Evolutionary conservation across 1,284 basidiomycete genomes (phyloP), one percentile per base, ranked within the genome.

Genomic region (Fistulina hepatica): DNA sequence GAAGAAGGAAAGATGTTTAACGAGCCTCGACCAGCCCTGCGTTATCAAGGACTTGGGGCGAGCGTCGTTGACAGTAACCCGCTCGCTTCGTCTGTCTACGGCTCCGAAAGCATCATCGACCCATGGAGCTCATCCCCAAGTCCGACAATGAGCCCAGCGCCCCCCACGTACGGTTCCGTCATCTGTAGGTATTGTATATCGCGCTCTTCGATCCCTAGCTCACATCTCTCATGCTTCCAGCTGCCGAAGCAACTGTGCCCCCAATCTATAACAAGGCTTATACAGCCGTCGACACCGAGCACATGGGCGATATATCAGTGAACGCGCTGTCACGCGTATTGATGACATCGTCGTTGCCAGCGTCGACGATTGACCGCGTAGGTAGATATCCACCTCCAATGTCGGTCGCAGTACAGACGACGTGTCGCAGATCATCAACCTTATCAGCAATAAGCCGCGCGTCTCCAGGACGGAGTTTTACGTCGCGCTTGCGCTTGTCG

Each of bases 381-480:
- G 45, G 68, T 41, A n/a, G 24, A 13, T 39, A 32, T 23, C 17
- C 24, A 10, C 12, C 13, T 16, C 36, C 19, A 4, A 11, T 25
- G 36, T n/a, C 10, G n/a, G 11, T 16, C 15, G 24, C 31, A 31
- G 36, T 33, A 36, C 35, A 37, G 17, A 40, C 31, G n/a, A 8
- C 15, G 28, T 35, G 39, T 10, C n/a, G 25, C 41, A 90, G 85
- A 89, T 91, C 47, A 78, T 91, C 37, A 86, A 79, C 55, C 64
- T 89, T 22, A 83, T 84, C 35, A 85, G 80, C 58, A 76, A 77
- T 23, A 68, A 73, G 41, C 69, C 81, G 20, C 68, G 81, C 25
- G 81, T 93, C 30, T 84, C 84, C 8, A 83, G 76, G 48, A 71
- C 81, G 40, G 89, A 93, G 52, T 90, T 92, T 61, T 92, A 85